Evolutionary conservation across 306 rosid genomes (phyloP).

Genomic region (Gleditsia sinensis): DNA sequence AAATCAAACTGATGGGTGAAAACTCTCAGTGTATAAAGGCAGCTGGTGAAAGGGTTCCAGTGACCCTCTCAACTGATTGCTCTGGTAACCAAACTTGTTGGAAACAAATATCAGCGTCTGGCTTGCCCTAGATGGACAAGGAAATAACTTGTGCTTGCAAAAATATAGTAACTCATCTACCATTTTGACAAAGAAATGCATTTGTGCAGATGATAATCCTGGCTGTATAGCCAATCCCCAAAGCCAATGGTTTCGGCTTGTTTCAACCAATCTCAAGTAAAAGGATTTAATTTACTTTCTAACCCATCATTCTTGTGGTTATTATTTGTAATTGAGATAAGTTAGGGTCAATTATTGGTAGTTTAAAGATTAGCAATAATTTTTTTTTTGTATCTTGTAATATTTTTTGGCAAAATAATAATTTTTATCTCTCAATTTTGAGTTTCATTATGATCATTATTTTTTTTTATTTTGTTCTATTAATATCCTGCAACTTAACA

Average conservation of each 20-base stretch:
- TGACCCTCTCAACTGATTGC: slow-evolving; percentile 12
- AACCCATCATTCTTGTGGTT: neutral
- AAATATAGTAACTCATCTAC: neutral
- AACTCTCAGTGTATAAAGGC: slow-evolving; percentile 27
- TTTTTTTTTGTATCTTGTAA: no score
- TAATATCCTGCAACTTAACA: no score
- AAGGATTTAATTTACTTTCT: neutral
- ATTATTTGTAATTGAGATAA: no score
- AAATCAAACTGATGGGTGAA: neutral
- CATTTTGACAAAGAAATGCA: slow-evolving; percentile 28
- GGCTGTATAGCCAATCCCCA: slow-evolving; percentile 29
- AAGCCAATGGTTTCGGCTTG: slow-evolving; percentile 39
- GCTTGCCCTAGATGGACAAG: neutral
- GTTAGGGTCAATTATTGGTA: no score
- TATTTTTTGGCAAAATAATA: no score
- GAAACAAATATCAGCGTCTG: slow-evolving; percentile 9
- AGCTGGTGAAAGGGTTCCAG: slow-evolving; percentile 5
- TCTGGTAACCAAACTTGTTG: slow-evolving; percentile 27
- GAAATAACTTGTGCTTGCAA: slow-evolving; percentile 17
- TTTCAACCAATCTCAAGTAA: slow-evolving; percentile 27
- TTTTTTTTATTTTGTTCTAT: no score
- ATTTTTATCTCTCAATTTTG: no score
- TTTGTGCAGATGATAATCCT: slow-evolving; percentile 22
- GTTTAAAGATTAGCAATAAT: no score
- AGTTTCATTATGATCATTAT: no score